These are phyloP conservation scores for slime mould (Dictyostelium discoideum) DNA, from an alignment of 78 protist genomes.

Conservation along the genomic window dicty_2.7 NC_007091.3:3836501-3837000, in stretches of 20 bases:
- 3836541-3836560: neutral
- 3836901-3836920: slow-evolving; percentile 61
- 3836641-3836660: neutral
- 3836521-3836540: neutral
- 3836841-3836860: slow-evolving; percentile 18
- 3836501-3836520: slow-evolving; percentile 9
- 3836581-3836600: neutral
- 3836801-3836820: slow-evolving; percentile 62
- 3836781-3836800: neutral
- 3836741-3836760: slow-evolving; percentile 50
- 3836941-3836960: too few species aligned
- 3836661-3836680: neutral
- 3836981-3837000: too few species aligned
- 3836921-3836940: slow-evolving; percentile 53
- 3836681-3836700: neutral
- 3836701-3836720: slow-evolving; percentile 41
- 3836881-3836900: slow-evolving; percentile 71
- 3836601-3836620: neutral
- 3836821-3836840: slow-evolving; percentile 36
- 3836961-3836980: too few species aligned
- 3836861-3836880: slow-evolving; percentile 56
- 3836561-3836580: neutral
- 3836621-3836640: slow-evolving; percentile 57
- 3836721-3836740: slow-evolving; percentile 40
- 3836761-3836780: slow-evolving; percentile 27